phyloP scores from a whole-genome alignment of 176 grass and related monocot genomes.

The Oropetium thomaeum region DNA sequence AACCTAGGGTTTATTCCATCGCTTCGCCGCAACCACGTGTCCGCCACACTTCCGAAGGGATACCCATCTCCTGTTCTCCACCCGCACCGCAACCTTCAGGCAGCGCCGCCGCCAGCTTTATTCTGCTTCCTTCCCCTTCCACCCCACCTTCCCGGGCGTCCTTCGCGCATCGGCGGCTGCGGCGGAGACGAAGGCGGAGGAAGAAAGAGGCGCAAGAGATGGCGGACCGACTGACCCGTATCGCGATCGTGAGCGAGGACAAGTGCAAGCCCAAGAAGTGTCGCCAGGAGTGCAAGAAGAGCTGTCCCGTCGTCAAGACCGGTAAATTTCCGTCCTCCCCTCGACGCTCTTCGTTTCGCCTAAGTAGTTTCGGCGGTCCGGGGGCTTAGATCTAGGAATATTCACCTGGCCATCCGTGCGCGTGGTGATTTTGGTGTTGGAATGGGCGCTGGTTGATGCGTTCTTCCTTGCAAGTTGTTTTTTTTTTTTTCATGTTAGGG shows the following conservation, averaged over 20 bases:
- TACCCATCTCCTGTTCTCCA: not conserved
- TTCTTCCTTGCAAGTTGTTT: not conserved
- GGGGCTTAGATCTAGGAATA: not conserved
- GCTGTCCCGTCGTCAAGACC: slow-evolving; percentile 93
- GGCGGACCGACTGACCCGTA: slow-evolving; percentile 85
- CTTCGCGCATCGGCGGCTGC: not conserved
- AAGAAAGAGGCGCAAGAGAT: slow-evolving; percentile 24
- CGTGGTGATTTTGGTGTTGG: not conserved
- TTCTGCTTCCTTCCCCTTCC: not conserved
- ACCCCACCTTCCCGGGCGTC: not conserved
- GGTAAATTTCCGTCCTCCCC: slow-evolving; percentile 28
- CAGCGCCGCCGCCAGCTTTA: slow-evolving; percentile 28
- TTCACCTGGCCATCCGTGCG: not conserved
- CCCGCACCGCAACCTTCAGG: not conserved
- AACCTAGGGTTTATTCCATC: slow-evolving; percentile 36
- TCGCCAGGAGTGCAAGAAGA: slow-evolving; percentile 97
- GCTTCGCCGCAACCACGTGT: slow-evolving; percentile 25
- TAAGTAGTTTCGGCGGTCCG: not conserved
- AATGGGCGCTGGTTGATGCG: not conserved
- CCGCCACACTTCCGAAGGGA: slow-evolving; percentile 31
- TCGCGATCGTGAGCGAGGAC: slow-evolving; percentile 89
- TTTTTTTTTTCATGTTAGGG: not conserved
- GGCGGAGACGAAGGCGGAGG: not conserved
- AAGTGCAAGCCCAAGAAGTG: slow-evolving; percentile 98
- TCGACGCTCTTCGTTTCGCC: not conserved